Base-by-base conservation (phyloP, 495 filamentous ascomycete species). In the Talaromyces thailandensis region DNA sequence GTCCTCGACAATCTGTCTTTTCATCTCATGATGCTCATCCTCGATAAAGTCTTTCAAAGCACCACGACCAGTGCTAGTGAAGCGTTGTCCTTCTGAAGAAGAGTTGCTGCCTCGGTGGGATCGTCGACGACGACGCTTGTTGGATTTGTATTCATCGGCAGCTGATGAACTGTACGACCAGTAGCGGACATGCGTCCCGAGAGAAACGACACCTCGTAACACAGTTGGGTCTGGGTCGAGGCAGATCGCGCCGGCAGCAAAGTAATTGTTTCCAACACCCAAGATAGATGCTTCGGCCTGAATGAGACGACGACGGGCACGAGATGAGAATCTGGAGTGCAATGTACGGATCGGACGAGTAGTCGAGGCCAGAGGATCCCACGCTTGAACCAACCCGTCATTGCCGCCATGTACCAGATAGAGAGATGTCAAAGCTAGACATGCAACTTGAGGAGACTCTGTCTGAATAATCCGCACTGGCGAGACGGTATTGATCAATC, bases 371-470 rank as follows among this genome's bases (percentile, higher is more conserved):
- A 98, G 75, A 23, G 90, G 92, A 78, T 98, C 94, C 95, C 95
- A 98, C 6, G 91, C 90, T 69, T 98, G 94, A 7, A 98, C 93
- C 7, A 98, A 83, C 9, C 94, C 93, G 71, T 98, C 94, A 65
- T 90, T 96, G 50, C 94, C 94, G 28, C 94, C 94, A 71, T 96
- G 91, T 1, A 97, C 88, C 26, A 98, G 73, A 67, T 93, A 92
- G 7, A 98, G 79, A 11, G 92, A 91, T 2, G 92, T 90, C 23
- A 96, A 70, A 6, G 88, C 94, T n/a, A 98, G 73, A 65, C 84
- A 91, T 9, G 93, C 88, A 11, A 98, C 85, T 66, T 90, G 82
- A 0, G 94, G 93, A 0, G 94, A 97, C 25, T 96, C 91, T 0
- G 94, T 98, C 63, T 93, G 85, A 60, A 98, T 96, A 51, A 89